phyloP scores from a whole-genome alignment of 163 green algal species.

The Botryococcus braunii region DNA sequence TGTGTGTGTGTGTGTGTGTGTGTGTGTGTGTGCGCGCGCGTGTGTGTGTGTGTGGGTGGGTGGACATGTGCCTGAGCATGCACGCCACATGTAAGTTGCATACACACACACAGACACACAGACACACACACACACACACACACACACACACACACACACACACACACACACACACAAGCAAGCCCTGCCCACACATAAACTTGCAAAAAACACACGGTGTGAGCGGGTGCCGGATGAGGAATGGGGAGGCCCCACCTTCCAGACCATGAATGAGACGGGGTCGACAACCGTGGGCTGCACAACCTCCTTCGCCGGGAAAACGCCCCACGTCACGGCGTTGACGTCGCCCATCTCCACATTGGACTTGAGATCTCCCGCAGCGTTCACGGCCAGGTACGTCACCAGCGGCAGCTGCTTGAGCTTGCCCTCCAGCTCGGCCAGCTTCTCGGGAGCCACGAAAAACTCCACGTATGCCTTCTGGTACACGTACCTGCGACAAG shows the following conservation, averaged over 20 bases:
- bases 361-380: conserved; percentile 36
- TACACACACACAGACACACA: too few relatives aligned
- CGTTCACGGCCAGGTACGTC: conserved; percentile 64
- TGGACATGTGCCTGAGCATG: too few relatives aligned
- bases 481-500: conserved; percentile 25
- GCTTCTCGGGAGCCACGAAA: conserved; percentile 55
- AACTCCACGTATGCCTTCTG: conserved; percentile 85
- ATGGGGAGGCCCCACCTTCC: conserved; percentile 36
- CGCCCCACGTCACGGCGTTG: conserved; percentile 83
- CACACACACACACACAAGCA: too few relatives aligned
- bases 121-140: too few relatives aligned
- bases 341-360: conserved; percentile 34
- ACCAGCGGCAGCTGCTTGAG: conserved; percentile 30
- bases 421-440: conserved; percentile 36
- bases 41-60: too few relatives aligned
- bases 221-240: too few relatives aligned
- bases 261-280: conserved; percentile 56
- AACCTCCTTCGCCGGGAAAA: conserved; percentile 78
- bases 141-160: too few relatives aligned
- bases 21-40: too few relatives aligned
- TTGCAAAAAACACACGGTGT: too few relatives aligned
- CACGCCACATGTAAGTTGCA: too few relatives aligned
- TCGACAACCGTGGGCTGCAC: conserved; percentile 78
- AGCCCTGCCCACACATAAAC: too few relatives aligned
- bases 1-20: too few relatives aligned